Base-by-base conservation (phyloP, 2,329 filamentous ascomycete species). In the Mycocentrospora acerina region DNA sequence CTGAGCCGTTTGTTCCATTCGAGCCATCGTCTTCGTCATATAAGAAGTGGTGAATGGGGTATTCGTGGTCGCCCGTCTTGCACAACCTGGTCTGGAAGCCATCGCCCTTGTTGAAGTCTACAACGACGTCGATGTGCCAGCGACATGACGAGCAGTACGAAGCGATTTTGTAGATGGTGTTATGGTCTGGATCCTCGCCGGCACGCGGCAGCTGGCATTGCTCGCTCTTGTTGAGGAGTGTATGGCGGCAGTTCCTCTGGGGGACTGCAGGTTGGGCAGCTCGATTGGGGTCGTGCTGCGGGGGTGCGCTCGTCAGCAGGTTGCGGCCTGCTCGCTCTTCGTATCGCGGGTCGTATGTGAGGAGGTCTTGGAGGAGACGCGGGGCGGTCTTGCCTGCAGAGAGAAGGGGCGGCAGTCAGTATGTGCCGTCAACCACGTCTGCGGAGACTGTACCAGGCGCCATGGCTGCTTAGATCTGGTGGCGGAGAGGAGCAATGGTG, bases 71-170 rank as follows among this genome's bases (percentile, higher is more conserved):
- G 3, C 77, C 39, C 24, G 39, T 46, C 5, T 42, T 75, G 50
- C 75, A 79, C 5, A 72, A 66, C 19, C 44, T 40, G 28, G 59
- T 57, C 33, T 57, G 63, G 22, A 63, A 62, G 31, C 58, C 61
- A n/a, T 69, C 59, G 19, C 5, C 19, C 10, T 56, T 53, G 17
- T 67, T 69, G 49, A 78, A 80, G 42, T 77, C 73, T 24, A 83
- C 71, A 9, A 68, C 67, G 15, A 87, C 59, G 48, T 81, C 74
- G 29, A 85, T 68, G 63, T 87, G 83, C 55, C 74, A 73, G 35
- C 80, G 77, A 59, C 84, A 88, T 42, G 70, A 72, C 39, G 72
- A 66, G 63, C 84, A 88, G 48, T 81, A 74, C 3, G 81, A 74
- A 12, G 82, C 77, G 18, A 84, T 70, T 49, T 75, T 80, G 58